Evolutionary conservation across 2,329 filamentous ascomycete species (phyloP), one percentile per base, ranked within the genome.

Genomic region (Pestalotiopsis fici): DNA sequence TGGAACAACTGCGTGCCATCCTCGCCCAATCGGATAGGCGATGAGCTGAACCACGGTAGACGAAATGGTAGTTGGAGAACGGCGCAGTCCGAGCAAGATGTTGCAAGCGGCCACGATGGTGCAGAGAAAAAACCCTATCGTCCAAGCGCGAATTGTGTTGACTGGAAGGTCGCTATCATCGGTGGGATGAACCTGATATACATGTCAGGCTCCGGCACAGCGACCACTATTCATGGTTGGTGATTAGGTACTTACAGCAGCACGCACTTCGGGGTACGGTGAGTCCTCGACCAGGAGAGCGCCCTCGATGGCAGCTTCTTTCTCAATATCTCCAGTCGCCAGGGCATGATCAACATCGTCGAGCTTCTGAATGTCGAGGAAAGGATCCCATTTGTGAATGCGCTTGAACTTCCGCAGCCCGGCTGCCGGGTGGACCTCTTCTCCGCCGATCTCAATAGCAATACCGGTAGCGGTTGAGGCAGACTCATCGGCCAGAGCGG

Each of bases 201-300:
- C 5, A 25, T 11, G 63, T 65, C 28, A 65, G 63, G 21, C 15
- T 28, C 31, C 28, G 28, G 13, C 11, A 37, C 23, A 9, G 28
- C n/a, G 43, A 21, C n/a, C 15, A 23, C 43, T 50, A 18, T 21
- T 3, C 57, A 37, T 31, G 28, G 23, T 27, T 11, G 23, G 15
- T 18, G 39, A 6, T 21, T 63, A 57, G n/a, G n/a, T 54, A 64
- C 60, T 63, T 37, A 91, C 89, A 21, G 90, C 87, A 28, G 89
- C 87, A 71, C 89, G 87, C 65, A 91, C 89, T 79, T 91, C 89
- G 47, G 88, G 87, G 73, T 91, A 91, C 2, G 89, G 89, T 60
- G 89, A 91, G 76, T 91, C 88, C 67, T 91, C 88, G 74, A 90
- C 84, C 73, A 90, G 82, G 67, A 87, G 78, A 59, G 87, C 86